Evolutionary conservation across 495 filamentous ascomycete genomes (phyloP).

Genomic region (Polyplosphaeria fusca): DNA sequence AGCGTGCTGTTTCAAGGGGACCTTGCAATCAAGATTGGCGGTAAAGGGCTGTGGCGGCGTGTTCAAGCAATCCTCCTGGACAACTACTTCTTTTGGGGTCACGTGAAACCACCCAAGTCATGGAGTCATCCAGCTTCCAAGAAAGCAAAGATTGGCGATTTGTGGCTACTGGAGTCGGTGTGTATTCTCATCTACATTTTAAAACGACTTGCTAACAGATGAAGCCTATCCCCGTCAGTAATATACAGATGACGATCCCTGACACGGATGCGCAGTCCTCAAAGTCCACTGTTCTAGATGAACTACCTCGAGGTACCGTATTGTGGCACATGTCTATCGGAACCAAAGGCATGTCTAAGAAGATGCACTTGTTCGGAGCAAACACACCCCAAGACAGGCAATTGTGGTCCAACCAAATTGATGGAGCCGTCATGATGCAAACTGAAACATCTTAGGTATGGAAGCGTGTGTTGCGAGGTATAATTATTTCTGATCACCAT

Average conservation of each 20-base stretch:
- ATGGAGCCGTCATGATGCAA: neutral
- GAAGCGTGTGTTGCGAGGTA: no score
- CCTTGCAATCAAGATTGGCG: conserved; percentile 12
- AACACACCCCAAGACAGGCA: neutral
- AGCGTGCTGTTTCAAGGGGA: conserved; percentile 7
- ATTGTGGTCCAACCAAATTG: conserved; percentile 3
- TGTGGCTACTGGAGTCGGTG: conserved; percentile 20
- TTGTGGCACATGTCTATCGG: conserved; percentile 15
- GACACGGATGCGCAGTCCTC: conserved; percentile 6
- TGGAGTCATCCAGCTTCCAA: neutral
- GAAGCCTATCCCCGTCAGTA: conserved; percentile 1
- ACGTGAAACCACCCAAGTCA: conserved; percentile 4
- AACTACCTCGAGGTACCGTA: conserved; percentile 11
- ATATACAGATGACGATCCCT: conserved; percentile 1
- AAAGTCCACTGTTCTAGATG: conserved; percentile 13
- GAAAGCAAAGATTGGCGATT: neutral
- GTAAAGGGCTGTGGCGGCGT: conserved; percentile 9
- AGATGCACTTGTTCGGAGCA: conserved; percentile 11
- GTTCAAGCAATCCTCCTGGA: conserved; percentile 16
- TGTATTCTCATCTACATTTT: neutral
- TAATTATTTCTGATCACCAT: no score
- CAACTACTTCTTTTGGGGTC: conserved; percentile 23
- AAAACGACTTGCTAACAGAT: neutral
- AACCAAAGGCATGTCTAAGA: neutral
- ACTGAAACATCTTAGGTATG: no score